Conservation (phyloP, 2,329 filamentous ascomycete species). For the Teratosphaeria gauchensis region DNA sequence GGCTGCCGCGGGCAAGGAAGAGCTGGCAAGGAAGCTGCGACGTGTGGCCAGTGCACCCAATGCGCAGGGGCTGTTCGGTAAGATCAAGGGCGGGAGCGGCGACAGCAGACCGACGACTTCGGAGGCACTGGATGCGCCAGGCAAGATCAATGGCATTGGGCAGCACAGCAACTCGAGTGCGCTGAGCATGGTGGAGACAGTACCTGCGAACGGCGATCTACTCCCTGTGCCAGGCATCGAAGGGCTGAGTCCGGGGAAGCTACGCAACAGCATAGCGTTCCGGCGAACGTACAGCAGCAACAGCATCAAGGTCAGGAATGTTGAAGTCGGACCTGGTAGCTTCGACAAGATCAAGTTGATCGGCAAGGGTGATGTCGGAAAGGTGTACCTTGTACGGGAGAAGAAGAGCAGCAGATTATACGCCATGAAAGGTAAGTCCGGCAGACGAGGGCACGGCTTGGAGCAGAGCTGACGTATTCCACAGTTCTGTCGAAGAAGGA, state of each 20-base stretch:
- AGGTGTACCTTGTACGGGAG: constrained; percentile 93
- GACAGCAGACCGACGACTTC: constrained; percentile 68
- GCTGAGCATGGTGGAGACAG: constrained; percentile 45
- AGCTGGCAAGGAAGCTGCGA: constrained; percentile 82
- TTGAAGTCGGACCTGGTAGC: constrained; percentile 88
- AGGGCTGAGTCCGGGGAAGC: constrained; percentile 58
- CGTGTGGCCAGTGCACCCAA: constrained; percentile 95
- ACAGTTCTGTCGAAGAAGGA: constrained; percentile 97
- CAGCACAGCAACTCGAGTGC: constrained; percentile 32
- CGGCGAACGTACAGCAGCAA: constrained; percentile 96
- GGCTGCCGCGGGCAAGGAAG: constrained; percentile 77
- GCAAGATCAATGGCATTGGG: constrained; percentile 36
- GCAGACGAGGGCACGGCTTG: not conserved
- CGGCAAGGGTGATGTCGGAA: constrained; percentile 95
- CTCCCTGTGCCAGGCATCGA: constrained; percentile 34
- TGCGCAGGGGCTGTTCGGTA: constrained; percentile 77
- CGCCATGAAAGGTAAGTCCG: constrained; percentile 81
- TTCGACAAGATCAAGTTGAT: constrained; percentile 99
- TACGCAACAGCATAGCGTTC: constrained; percentile 62
- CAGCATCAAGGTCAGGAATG: constrained; percentile 95
- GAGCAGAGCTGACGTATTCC: not conserved
- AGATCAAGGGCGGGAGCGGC: constrained; percentile 29
- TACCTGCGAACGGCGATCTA: constrained; percentile 25
- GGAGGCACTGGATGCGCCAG: constrained; percentile 73
- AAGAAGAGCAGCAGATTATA: constrained; percentile 95